Evolutionary conservation across 2,329 filamentous ascomycete genomes (phyloP), one percentile per base, ranked within the genome.

Genomic region (Neoscytalidium dimidiatum): DNA sequence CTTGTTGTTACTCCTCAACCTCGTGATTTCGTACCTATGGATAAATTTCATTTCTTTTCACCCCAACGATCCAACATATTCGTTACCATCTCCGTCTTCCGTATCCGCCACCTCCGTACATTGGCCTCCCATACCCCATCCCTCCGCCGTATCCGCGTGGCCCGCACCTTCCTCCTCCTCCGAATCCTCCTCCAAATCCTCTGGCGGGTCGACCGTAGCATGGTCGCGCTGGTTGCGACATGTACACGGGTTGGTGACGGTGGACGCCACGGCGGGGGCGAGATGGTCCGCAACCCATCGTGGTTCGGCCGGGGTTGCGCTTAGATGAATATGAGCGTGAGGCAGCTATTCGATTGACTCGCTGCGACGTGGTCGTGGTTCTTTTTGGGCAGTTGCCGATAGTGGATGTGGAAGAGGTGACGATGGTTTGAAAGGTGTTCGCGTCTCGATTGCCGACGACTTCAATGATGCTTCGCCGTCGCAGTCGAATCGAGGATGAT

Each of bases 231-330:
- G 17, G 28, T 26, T 23, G 19, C 11, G 31, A 14, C 23, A 31
- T 57, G 33, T 43, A 41, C 23, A 57, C 35, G 13, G 35, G 53
- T 57, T 57, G 53, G 4, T 38, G 23, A 23, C 44, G 35, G 9
- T 43, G 21, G 53, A 5, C 13, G 21, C 38, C 23, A 6, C 33
- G 17, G 21, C 53, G 53, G 14, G 11, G 53, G 9, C 53, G 53
- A 43, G 35, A 44, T 19, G 53, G 53, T 44, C 53, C 53, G 53
- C 53, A 57, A 14, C 53, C 53, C 53, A 57, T 57, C 44, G 52
- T 44, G 26, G 23, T 28, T 13, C 3, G 0, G 29, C 23, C 13
- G 3, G n/a, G 13, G 41, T 19, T 23, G 23, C 4, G 23, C 7
- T 9, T 17, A 26, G 17, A 29, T 6, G 8, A 26, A 2, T 9